These are phyloP conservation scores for Exidia glandulosa DNA, from an alignment of 768 basidiomycete genomes.

Conservation along the genomic window DNA sequence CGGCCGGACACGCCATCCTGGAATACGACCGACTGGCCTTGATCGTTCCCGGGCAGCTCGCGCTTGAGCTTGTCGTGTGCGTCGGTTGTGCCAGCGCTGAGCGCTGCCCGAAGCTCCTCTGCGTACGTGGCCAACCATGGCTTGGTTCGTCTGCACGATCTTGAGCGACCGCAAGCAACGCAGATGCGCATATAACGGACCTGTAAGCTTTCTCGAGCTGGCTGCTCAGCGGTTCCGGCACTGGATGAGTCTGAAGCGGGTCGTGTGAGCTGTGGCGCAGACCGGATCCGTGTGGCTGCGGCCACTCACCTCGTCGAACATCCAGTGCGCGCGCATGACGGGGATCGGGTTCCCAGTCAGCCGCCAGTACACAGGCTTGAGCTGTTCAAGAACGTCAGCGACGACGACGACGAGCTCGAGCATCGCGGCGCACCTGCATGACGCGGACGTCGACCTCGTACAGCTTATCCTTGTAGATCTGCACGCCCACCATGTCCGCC, in stretches of 20 bases:
- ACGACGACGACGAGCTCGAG: not conserved
- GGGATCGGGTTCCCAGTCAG: constrained; percentile 24
- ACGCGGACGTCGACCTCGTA: constrained; percentile 18
- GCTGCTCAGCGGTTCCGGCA: constrained; percentile 25
- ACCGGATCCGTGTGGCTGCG: not conserved
- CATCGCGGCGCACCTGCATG: constrained; percentile 11
- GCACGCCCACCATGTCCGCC: constrained; percentile 12
- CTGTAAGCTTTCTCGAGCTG: constrained; percentile 27
- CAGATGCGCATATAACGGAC: constrained; percentile 4
- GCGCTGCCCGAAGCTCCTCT: constrained; percentile 26
- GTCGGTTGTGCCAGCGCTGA: constrained; percentile 17
- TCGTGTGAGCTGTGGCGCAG: not conserved
- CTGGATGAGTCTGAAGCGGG: constrained; percentile 19
- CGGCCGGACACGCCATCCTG: constrained; percentile 25
- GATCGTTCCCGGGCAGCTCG: constrained; percentile 10
- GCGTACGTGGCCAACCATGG: constrained; percentile 27
- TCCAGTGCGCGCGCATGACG: constrained; percentile 28
- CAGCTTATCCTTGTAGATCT: constrained; percentile 13
- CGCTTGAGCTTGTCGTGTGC: constrained; percentile 29
- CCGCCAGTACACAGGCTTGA: constrained; percentile 30
- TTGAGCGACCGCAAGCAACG: not conserved
- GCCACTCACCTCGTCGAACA: constrained; percentile 21
- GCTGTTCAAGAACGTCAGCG: constrained; percentile 1
- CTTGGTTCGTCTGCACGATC: constrained; percentile 17
- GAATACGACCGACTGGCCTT: constrained; percentile 22